Conservation (phyloP, 2,329 filamentous ascomycete species). For the Diaporthe longicolla region DNA sequence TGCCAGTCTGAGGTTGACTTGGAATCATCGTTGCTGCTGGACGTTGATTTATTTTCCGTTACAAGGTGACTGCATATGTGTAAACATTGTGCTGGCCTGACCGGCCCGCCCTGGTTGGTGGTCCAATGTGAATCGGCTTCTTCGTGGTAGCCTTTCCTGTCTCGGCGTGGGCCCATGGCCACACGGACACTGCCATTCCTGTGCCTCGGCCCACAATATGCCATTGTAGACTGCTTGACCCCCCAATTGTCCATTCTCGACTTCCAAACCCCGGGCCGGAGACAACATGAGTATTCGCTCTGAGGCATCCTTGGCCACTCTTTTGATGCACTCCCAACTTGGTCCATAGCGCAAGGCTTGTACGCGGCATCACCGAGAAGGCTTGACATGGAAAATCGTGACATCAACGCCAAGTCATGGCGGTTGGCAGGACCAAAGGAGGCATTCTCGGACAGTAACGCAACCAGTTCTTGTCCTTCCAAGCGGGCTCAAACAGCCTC, state of each 20-base stretch:
- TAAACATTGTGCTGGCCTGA: neutral
- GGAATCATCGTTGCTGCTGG: conserved; percentile 1
- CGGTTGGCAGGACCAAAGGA: neutral
- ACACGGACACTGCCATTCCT: neutral
- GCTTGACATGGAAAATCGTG: neutral
- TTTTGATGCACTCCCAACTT: neutral
- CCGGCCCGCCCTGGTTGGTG: neutral
- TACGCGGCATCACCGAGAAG: neutral
- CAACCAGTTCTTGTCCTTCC: conserved; percentile 40
- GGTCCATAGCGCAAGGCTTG: neutral
- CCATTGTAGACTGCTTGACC: neutral
- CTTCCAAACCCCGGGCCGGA: neutral
- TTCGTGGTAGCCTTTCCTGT: neutral
- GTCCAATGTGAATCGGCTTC: neutral
- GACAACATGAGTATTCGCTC: too few relatives aligned
- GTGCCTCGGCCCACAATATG: neutral
- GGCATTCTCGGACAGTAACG: neutral
- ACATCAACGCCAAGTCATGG: neutral
- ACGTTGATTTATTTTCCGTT: neutral
- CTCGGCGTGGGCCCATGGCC: neutral
- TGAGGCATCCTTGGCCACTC: neutral
- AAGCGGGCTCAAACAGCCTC: conserved; percentile 55
- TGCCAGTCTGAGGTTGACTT: conserved; percentile 1
- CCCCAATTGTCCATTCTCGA: neutral
- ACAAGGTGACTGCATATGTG: neutral